Evolutionary conservation across 1,139 yeast species (phyloP), one percentile per base, ranked within the genome.

Genomic region (Yamadazyma aaseri): DNA sequence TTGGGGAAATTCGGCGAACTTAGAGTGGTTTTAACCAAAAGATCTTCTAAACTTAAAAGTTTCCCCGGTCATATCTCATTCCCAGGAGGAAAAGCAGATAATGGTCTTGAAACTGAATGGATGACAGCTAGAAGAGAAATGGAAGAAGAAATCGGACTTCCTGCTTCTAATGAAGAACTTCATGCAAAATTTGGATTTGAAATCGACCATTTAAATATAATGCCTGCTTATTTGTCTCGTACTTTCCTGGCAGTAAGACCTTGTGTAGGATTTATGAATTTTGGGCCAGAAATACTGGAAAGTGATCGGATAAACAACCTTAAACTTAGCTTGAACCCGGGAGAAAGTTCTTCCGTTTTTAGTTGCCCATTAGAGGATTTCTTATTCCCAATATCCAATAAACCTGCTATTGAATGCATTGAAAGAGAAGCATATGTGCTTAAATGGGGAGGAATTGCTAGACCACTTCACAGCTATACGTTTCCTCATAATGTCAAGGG

Each of bases 31-130:
- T 60, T 89, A 37, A 87, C 96, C 2, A 81, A 82, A 50, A 61
- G 96, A 42, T 81, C 95, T 9, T 69, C 85, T 32, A 68, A 72
- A 33, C 63, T 89, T 47, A 67, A 81, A 29, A 76, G 75, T 35
- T 89, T 86, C 58, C 84, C 95, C 0, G 96, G 96, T 5, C 96
- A 89, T 53, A 84, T 86, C 10, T 84, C 95, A 3, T 64, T 89
- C 14, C 96, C 97, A 3, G 96, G 96, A 3, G 97, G 96, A 3
- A 81, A 80, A 51, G 85, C 92, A 5, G 96, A 87, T 53, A 55
- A 50, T 29, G 76, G 71, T 0, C 50, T 63, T 3, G 96, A 87
- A 54, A 56, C 76, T 11, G 86, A 83, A 41, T 82, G 84, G 71
- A 71, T 71, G 34, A 81, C 84, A 23, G 81, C 95, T 1, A 65